Conservation (phyloP, 106 monocot species). For the Platanthera guangdongensis region DNA sequence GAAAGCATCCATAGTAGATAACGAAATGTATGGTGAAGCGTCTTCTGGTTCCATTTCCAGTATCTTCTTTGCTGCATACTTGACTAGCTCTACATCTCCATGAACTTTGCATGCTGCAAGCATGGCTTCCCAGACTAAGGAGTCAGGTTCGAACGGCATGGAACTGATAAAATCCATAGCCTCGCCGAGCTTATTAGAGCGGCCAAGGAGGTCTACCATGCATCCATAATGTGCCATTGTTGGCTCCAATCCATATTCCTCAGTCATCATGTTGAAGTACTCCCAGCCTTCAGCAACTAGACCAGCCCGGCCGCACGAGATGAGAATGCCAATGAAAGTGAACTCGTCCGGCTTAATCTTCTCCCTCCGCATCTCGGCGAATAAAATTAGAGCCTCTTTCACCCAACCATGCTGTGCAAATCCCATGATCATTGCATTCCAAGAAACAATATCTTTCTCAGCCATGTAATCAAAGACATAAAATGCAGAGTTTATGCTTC, state of each 20-base stretch:
- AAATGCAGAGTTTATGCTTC: conserved; percentile 27
- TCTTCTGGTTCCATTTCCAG: conserved; percentile 30
- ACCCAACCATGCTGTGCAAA: conserved; percentile 49
- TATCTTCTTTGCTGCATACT: conserved; percentile 45
- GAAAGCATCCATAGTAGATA: conserved; percentile 44
- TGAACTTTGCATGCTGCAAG: conserved; percentile 57
- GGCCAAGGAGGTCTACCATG: conserved; percentile 61
- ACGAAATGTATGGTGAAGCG: conserved; percentile 27
- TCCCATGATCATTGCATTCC: conserved; percentile 57
- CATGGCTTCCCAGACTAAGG: conserved; percentile 53
- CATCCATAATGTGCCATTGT: conserved; percentile 61
- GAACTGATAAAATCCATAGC: conserved; percentile 40
- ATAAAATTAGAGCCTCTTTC: conserved; percentile 31
- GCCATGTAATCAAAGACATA: conserved; percentile 32
- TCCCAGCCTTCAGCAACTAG: conserved; percentile 36
- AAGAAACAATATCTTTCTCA: conserved; percentile 36
- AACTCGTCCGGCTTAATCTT: conserved; percentile 42
- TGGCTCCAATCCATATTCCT: conserved; percentile 29
- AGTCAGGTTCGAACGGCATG: conserved; percentile 34
- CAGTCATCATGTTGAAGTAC: conserved; percentile 47
- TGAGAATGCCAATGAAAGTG: conserved; percentile 48
- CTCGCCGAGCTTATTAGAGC: conserved; percentile 41
- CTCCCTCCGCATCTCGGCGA: conserved; percentile 40
- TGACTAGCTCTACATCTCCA: conserved; percentile 33
- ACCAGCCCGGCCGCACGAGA: conserved; percentile 43